Conservation (phyloP, 108 stramenopile genomes). For the Nitzschia inconspicua region DNA sequence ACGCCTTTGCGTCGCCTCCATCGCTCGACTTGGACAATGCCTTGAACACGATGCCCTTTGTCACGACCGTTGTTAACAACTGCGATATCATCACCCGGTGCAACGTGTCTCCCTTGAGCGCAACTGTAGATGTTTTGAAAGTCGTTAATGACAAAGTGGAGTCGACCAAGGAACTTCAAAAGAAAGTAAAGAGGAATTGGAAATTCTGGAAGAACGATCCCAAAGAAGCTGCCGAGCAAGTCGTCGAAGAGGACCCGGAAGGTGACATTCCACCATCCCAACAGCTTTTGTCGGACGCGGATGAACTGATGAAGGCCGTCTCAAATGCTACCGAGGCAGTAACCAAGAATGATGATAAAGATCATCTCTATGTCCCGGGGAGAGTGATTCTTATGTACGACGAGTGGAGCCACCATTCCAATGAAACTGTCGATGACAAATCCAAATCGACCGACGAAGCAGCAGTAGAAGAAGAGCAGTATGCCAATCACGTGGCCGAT, state of each 20-base stretch:
- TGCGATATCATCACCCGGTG: conserved; percentile 51
- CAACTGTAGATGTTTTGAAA: conserved; percentile 26
- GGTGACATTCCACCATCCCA: too few species aligned
- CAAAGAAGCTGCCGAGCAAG: too few species aligned
- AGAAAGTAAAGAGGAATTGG: too few species aligned
- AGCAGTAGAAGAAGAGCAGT: not conserved
- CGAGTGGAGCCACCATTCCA: conserved; percentile 12
- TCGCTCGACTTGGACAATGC: conserved; percentile 36
- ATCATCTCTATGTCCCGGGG: conserved; percentile 49
- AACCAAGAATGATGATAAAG: conserved; percentile 20
- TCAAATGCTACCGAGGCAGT: too few species aligned
- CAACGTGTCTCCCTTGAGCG: conserved; percentile 28
- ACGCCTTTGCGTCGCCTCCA: conserved; percentile 62
- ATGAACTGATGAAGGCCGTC: too few species aligned
- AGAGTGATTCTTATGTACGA: conserved; percentile 36
- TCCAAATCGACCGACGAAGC: too few species aligned
- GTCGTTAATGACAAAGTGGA: conserved; percentile 33
- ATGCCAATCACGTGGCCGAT: not conserved
- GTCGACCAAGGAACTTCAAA: too few species aligned
- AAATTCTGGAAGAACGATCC: too few species aligned
- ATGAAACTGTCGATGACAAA: not conserved
- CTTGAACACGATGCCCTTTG: conserved; percentile 29
- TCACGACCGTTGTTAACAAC: conserved; percentile 64
- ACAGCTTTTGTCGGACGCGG: too few species aligned
- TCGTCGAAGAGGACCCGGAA: too few species aligned